These are phyloP conservation scores for Pichia scutulata DNA, from an alignment of 805 yeast species.

Conservation along the genomic window DNA sequence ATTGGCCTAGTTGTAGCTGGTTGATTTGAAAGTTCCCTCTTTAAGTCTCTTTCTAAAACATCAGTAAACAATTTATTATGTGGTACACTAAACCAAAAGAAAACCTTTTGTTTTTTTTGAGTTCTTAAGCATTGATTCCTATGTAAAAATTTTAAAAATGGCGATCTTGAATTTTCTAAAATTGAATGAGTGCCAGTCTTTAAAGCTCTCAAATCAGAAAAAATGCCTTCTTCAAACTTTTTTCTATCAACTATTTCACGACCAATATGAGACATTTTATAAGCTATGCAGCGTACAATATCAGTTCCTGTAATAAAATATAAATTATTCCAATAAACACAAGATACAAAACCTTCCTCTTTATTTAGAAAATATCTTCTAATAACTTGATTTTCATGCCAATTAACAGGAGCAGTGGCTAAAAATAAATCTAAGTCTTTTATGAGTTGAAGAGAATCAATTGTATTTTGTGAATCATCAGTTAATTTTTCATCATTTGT, in stretches of 20 bases:
- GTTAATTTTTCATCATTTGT: background rate
- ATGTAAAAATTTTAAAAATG: constrained; percentile 74
- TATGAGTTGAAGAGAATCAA: constrained; percentile 52
- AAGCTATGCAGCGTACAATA: constrained; percentile 85
- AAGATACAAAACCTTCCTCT: constrained; percentile 87
- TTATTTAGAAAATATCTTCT: constrained; percentile 78
- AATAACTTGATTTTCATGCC: constrained; percentile 85
- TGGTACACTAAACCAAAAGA: constrained; percentile 93
- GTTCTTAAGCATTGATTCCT: constrained; percentile 85
- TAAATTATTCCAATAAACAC: constrained; percentile 86
- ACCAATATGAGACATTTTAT: constrained; percentile 85
- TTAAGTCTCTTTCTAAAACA: constrained; percentile 86
- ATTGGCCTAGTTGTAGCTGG: constrained; percentile 65
- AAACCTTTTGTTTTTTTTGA: constrained; percentile 94
- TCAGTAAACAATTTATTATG: constrained; percentile 90
- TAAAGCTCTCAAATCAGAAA: constrained; percentile 79
- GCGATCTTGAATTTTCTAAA: constrained; percentile 79
- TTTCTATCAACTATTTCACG: constrained; percentile 76
- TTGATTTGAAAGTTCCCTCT: constrained; percentile 58
- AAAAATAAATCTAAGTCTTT: constrained; percentile 80
- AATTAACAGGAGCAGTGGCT: constrained; percentile 90
- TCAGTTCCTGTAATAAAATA: constrained; percentile 94
- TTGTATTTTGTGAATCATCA: background rate
- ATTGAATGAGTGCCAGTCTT: constrained; percentile 85
- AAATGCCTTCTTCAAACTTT: constrained; percentile 94